phyloP scores from a whole-genome alignment of 2,329 filamentous ascomycete species.

The Cordyceps cateniannulata region DNA sequence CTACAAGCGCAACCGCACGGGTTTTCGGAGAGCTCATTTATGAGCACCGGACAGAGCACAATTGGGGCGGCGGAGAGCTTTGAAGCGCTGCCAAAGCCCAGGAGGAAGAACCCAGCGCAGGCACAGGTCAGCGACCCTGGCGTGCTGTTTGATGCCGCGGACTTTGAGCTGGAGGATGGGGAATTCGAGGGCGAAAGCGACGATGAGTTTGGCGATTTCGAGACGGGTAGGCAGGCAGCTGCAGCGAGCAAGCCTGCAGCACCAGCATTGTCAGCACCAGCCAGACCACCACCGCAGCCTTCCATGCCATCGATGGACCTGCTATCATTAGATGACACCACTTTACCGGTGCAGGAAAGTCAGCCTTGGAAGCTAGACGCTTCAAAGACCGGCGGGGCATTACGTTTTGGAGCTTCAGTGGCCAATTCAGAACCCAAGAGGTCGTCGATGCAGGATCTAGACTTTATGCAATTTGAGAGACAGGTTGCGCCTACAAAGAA shows the following conservation, averaged over 20 bases:
- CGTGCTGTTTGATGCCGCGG: conserved; percentile 61
- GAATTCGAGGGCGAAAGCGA: conserved; percentile 42
- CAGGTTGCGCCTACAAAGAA: background rate
- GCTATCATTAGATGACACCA: conserved; percentile 30
- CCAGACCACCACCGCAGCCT: conserved; percentile 13
- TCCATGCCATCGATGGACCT: conserved; percentile 32
- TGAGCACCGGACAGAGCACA: background rate
- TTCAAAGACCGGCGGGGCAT: background rate
- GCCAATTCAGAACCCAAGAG: background rate
- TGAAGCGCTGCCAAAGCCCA: conserved; percentile 16
- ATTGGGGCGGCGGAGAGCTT: background rate
- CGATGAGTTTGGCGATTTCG: conserved; percentile 47
- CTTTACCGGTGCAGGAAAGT: conserved; percentile 14
- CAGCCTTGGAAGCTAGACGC: conserved; percentile 13
- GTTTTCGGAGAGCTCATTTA: background rate
- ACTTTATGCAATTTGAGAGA: background rate
- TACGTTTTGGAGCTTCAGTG: conserved; percentile 1
- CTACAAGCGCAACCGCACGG: background rate
- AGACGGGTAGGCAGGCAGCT: conserved; percentile 31
- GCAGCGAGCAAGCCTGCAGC: conserved; percentile 17
- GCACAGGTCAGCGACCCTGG: conserved; percentile 34
- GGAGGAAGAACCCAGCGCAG: conserved; percentile 16
- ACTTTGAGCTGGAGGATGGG: conserved; percentile 37
- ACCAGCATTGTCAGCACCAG: conserved; percentile 14
- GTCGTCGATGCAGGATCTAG: background rate